Evolutionary conservation across 305 asterid species (phyloP).

Genomic region (Euphrasia arctica): DNA sequence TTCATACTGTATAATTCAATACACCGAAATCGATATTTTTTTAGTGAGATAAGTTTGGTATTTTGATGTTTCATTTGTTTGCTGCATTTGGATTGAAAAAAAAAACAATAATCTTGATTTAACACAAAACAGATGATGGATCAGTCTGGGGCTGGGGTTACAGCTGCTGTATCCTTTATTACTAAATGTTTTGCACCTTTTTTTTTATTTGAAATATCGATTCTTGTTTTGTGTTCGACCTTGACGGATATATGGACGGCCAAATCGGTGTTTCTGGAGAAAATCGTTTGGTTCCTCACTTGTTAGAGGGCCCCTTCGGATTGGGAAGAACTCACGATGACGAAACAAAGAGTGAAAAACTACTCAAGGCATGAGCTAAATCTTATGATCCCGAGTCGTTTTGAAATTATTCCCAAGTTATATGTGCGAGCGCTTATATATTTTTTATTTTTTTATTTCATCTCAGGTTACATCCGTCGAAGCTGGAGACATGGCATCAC

Average conservation of each 20-base stretch:
- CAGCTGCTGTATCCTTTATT: slow-evolving; percentile 74
- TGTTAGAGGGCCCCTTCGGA: slow-evolving; percentile 60
- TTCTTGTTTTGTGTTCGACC: slow-evolving; percentile 35
- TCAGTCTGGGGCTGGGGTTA: slow-evolving; percentile 94
- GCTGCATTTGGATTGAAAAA: neutral
- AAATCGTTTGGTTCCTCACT: slow-evolving; percentile 50
- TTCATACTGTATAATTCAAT: no score
- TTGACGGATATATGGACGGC: slow-evolving; percentile 48
- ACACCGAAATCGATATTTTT: no score
- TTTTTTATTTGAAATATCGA: slow-evolving; percentile 5
- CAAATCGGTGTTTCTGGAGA: slow-evolving; percentile 72
- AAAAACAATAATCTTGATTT: neutral
- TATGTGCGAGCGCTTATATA: neutral
- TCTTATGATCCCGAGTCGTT: neutral
- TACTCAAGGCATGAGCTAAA: slow-evolving; percentile 54
- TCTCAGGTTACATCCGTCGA: slow-evolving; percentile 61
- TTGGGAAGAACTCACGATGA: slow-evolving; percentile 33
- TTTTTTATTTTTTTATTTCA: neutral
- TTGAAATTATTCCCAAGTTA: neutral
- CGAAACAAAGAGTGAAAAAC: slow-evolving; percentile 37
- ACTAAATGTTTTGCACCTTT: slow-evolving; percentile 4
- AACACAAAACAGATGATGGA: slow-evolving; percentile 70
- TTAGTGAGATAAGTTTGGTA: no score
- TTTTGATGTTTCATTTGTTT: no score
- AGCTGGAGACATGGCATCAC: slow-evolving; percentile 96